A percentile compares a stretch with the other conserved stretches of the same genome.
Conservation (phyloP, 2,329 filamentous ascomycete species). For the Penicillium sp. region DNA sequence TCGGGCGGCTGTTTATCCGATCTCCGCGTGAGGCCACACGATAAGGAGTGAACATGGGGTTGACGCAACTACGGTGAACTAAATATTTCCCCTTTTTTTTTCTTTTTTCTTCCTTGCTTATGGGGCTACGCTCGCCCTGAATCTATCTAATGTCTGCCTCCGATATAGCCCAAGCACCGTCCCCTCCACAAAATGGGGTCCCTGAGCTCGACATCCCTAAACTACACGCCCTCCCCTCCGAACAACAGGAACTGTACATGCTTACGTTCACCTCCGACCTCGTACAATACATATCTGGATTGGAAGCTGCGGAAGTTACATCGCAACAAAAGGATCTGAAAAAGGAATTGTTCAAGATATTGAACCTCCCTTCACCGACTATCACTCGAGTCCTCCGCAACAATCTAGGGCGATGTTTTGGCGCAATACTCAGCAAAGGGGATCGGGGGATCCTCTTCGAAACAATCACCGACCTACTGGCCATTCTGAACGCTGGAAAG, state of each 20-base stretch:
- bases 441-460: constrained; percentile 92
- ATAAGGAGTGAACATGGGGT: constrained; percentile 21
- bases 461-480: constrained; percentile 83
- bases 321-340: constrained; percentile 90
- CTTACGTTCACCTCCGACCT: constrained; percentile 84
- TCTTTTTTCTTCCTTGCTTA: constrained; percentile 9
- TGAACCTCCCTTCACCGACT: constrained; percentile 76
- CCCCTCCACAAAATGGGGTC: constrained; percentile 37
- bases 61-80: constrained; percentile 11
- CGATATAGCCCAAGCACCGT: constrained; percentile 33
- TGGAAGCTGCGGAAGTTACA: constrained; percentile 77
- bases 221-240: constrained; percentile 81
- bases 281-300: constrained; percentile 69
- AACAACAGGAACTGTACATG: constrained; percentile 94
- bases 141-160: constrained; percentile 41
- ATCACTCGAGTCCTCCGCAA: constrained; percentile 88
- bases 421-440: constrained; percentile 77
- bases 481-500: constrained; percentile 71
- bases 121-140: constrained; percentile 14
- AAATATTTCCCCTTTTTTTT: background rate
- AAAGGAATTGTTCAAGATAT: constrained; percentile 89
- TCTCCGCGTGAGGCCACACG: constrained; percentile 29
- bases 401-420: constrained; percentile 81
- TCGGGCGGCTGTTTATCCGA: constrained; percentile 32
- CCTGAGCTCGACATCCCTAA: constrained; percentile 83